These are phyloP conservation scores for Cordia subcordata DNA, from an alignment of 257 asterid species.

Conservation along the genomic window DNA sequence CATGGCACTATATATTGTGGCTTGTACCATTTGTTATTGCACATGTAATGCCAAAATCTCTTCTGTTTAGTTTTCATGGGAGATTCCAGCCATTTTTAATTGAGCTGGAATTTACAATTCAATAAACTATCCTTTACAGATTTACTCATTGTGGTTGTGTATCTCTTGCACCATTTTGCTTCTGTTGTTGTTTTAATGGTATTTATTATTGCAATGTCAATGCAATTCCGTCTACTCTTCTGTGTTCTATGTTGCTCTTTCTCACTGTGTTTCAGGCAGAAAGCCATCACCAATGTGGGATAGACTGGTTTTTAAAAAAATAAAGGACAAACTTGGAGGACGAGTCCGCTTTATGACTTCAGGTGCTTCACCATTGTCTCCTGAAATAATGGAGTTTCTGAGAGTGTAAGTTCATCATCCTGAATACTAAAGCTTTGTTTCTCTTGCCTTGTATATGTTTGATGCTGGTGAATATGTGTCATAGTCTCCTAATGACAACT, in stretches of 20 bases:
- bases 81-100: too few species aligned
- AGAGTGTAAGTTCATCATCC: slow-evolving; percentile 63
- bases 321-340: slow-evolving; percentile 90
- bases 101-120: too few species aligned
- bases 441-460: not conserved
- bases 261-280: slow-evolving; percentile 44
- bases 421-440: not conserved
- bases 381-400: slow-evolving; percentile 91
- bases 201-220: not conserved
- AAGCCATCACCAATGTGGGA: slow-evolving; percentile 98
- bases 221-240: not conserved
- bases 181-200: too few species aligned
- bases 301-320: slow-evolving; percentile 87
- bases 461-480: too few species aligned
- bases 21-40: too few species aligned
- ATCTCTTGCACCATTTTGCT: too few species aligned
- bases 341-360: slow-evolving; percentile 87
- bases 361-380: slow-evolving; percentile 98
- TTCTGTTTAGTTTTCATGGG: too few species aligned
- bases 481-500: not conserved
- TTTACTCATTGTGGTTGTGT: too few species aligned
- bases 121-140: too few species aligned
- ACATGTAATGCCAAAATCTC: too few species aligned
- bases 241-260: slow-evolving; percentile 2
- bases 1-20: too few species aligned